Base-by-base conservation (phyloP, 108 stramenopile species). In the Pseudonitzschia multistriata region DNA sequence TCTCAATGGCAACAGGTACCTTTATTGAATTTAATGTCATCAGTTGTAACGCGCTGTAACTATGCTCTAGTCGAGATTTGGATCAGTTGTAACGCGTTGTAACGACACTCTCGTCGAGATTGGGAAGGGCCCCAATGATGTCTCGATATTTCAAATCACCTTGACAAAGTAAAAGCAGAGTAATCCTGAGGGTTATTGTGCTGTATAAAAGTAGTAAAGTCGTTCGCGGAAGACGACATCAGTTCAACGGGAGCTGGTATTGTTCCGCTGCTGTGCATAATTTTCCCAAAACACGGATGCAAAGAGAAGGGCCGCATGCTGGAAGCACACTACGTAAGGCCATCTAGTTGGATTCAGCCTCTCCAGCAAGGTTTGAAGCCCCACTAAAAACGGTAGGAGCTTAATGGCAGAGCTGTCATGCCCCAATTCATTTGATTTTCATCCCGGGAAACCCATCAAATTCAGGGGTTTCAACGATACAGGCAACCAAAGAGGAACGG, bases 191-290 rank as follows among this genome's bases (percentile, higher is more conserved):
- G 11, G 94, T 93, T 73, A 74, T 96, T 67, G 47, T 93, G 30
- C 79, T 96, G 48, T 96, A 96, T 67, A 92, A 96, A 78, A 84
- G 84, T 42, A 84, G 86, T 64, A 89, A 89, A 74, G 84, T 79
- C 55, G 86, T 87, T 47, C 94, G 93, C 68, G 94, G 94, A 15
- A 76, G 94, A 30, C 94, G 91, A 11, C 70, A 59, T 40, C 62
- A 65, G 64, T 84, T 88, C 68, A 80, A 81, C 62, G 93, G 93
- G 11, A 68, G 63, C 24, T 91, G 85, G 86, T 94, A 94, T 70
- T 74, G 73, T 14, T 77, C 76, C 56, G 48, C 91, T 47, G 91
- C 91, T 71, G 83, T 83, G 11, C 93, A 94, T 77, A 91, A 88
- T 40, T 82, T 86, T 45, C 68, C 92, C 93, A 24, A 71, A 55